These are phyloP conservation scores for Schwanniomyces polymorphus DNA, from an alignment of 805 yeast genomes.

Conservation along the genomic window DNA sequence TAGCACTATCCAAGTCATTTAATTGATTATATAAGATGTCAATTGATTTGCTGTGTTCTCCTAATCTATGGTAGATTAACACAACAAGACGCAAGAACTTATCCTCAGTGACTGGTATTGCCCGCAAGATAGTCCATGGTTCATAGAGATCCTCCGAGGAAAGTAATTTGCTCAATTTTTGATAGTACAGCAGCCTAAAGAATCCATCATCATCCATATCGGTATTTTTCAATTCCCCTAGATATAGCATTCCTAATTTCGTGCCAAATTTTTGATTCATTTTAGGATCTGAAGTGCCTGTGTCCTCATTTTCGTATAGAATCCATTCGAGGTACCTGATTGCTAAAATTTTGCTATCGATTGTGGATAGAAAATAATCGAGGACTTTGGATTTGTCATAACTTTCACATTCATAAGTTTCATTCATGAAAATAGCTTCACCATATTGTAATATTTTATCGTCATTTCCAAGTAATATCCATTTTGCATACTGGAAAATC, in stretches of 20 bases:
- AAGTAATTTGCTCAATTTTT: constrained; percentile 33
- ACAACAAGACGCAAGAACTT: constrained; percentile 49
- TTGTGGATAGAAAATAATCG: constrained; percentile 41
- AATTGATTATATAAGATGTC: constrained; percentile 59
- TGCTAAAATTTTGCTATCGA: constrained; percentile 21
- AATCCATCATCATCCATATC: constrained; percentile 7
- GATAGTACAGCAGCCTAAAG: constrained; percentile 16
- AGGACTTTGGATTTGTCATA: constrained; percentile 56
- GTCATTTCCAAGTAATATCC: constrained; percentile 43
- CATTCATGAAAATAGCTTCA: constrained; percentile 60
- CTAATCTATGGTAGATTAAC: constrained; percentile 56
- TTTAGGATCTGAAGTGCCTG: not conserved
- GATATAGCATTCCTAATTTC: constrained; percentile 30
- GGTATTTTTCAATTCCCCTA: constrained; percentile 20
- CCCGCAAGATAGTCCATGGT: constrained; percentile 34
- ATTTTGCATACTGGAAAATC: constrained; percentile 55
- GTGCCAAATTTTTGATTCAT: constrained; percentile 31
- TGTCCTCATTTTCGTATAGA: constrained; percentile 31
- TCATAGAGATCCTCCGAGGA: constrained; percentile 30
- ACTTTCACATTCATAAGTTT: constrained; percentile 58
- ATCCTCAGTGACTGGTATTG: constrained; percentile 32
- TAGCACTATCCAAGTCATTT: constrained; percentile 56
- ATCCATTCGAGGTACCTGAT: constrained; percentile 49
- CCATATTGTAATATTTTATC: constrained; percentile 34
- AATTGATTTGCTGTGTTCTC: constrained; percentile 62